Conservation (phyloP, 306 rosid species). For the Crotalaria pallida region DNA sequence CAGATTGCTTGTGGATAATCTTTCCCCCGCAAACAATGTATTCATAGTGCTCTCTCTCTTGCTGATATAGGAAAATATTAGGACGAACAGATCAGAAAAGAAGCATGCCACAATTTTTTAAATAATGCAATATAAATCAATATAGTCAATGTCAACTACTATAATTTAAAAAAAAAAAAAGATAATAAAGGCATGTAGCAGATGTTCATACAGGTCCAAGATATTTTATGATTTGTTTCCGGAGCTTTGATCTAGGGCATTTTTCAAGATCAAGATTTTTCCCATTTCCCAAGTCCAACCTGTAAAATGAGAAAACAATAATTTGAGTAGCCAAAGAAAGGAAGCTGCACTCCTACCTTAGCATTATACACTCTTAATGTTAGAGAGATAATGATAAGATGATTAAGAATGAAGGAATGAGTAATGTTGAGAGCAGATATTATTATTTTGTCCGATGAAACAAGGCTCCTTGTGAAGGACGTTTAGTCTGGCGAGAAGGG, state of each 20-base stretch:
- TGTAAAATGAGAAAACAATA: constrained; percentile 1
- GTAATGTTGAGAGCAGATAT: too few relatives aligned
- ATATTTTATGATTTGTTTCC: constrained; percentile 57
- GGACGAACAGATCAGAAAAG: background rate
- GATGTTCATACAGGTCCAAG: constrained; percentile 64
- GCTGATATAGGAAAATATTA: constrained; percentile 38
- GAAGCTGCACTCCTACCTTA: too few relatives aligned
- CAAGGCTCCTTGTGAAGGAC: too few relatives aligned
- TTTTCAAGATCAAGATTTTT: constrained; percentile 46
- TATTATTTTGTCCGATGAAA: too few relatives aligned
- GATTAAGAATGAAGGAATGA: too few relatives aligned
- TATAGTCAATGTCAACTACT: background rate
- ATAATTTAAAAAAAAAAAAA: too few relatives aligned
- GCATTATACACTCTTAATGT: too few relatives aligned
- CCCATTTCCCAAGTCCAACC: constrained; percentile 71
- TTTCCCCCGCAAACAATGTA: constrained; percentile 52
- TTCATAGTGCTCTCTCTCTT: constrained; percentile 72
- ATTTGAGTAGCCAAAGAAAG: too few relatives aligned
- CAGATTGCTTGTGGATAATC: constrained; percentile 52
- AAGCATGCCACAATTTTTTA: background rate
- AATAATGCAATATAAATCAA: background rate
- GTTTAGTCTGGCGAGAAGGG: too few relatives aligned
- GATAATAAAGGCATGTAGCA: background rate
- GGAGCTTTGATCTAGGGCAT: constrained; percentile 52
- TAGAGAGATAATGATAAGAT: too few relatives aligned